These are phyloP conservation scores for Ploettnerulaceae sp. DNA, from an alignment of 2,329 filamentous ascomycete genomes.

Conservation along the genomic window DNA sequence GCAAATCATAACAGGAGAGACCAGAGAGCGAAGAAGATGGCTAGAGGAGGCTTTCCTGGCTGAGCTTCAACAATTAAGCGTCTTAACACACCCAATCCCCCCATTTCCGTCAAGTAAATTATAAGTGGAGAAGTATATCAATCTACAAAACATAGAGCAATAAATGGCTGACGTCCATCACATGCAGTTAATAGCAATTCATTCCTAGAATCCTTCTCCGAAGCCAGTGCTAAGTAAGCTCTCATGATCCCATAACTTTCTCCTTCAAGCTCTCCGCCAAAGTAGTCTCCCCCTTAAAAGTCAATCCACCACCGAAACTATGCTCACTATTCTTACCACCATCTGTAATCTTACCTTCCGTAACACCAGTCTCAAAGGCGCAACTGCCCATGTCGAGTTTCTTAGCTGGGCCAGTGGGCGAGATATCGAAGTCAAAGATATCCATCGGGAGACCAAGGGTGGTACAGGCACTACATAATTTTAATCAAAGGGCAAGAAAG, in stretches of 20 bases:
- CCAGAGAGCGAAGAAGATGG: conserved; percentile 61
- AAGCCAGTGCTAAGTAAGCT: no score
- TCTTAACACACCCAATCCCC: no score
- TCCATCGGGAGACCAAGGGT: conserved; percentile 86
- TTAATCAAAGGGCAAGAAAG: conserved; percentile 3
- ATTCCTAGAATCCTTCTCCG: background rate
- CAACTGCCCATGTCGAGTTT: conserved; percentile 67
- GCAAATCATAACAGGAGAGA: conserved; percentile 86
- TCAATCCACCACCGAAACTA: conserved; percentile 48
- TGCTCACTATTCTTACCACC: conserved; percentile 44
- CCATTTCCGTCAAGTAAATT: background rate
- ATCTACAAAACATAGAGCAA: background rate
- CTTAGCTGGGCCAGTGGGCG: conserved; percentile 53
- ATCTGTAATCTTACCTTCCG: conserved; percentile 40
- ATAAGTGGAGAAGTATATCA: background rate
- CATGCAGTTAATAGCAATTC: background rate
- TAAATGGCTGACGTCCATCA: background rate
- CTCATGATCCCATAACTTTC: conserved; percentile 10
- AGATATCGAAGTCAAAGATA: conserved; percentile 92
- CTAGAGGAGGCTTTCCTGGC: conserved; percentile 43
- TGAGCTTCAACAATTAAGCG: no score
- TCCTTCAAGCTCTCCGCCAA: conserved; percentile 14
- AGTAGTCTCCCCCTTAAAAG: conserved; percentile 37
- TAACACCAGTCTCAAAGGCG: conserved; percentile 53
- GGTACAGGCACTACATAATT: conserved; percentile 57